Evolutionary conservation across 805 yeast species (phyloP).

Genomic region (Ogataea chonburiensis): DNA sequence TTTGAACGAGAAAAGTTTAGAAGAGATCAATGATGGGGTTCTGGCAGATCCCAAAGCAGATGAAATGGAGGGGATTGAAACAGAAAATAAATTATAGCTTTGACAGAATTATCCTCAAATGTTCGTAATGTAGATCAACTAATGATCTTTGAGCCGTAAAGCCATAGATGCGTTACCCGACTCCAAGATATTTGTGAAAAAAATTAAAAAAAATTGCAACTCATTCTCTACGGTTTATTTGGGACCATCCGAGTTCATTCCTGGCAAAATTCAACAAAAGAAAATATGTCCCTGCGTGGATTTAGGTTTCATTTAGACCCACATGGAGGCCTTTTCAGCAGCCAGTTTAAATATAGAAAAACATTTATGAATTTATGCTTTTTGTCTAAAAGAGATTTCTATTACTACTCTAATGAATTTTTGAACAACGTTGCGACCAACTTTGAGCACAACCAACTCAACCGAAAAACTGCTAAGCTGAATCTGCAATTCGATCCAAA

Average conservation of each 20-base stretch:
- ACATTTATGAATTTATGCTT: neutral
- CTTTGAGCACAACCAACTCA: constrained; percentile 1
- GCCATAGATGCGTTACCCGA: constrained; percentile 14
- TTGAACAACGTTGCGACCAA: neutral
- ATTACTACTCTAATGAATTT: constrained; percentile 26
- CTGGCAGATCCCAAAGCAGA: constrained; percentile 21
- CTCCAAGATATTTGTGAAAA: constrained; percentile 1
- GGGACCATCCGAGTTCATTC: too few species aligned
- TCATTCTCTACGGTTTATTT: too few species aligned
- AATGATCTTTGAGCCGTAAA: too few species aligned
- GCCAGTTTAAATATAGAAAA: too few species aligned
- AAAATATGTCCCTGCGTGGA: too few species aligned
- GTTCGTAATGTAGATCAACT: too few species aligned
- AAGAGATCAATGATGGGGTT: constrained; percentile 22
- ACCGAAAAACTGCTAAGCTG: neutral
- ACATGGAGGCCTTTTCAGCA: too few species aligned
- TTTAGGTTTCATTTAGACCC: too few species aligned
- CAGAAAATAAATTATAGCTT: constrained; percentile 9
- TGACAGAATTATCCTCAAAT: too few species aligned
- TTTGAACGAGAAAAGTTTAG: constrained; percentile 33
- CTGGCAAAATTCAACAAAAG: too few species aligned
- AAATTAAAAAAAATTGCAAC: constrained; percentile 2
- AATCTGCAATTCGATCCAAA: constrained; percentile 31
- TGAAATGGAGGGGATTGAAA: constrained; percentile 19
- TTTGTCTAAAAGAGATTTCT: constrained; percentile 13